phyloP scores from a whole-genome alignment of 148 eudicot genomes.

The Rhododendron kiyosumense region DNA sequence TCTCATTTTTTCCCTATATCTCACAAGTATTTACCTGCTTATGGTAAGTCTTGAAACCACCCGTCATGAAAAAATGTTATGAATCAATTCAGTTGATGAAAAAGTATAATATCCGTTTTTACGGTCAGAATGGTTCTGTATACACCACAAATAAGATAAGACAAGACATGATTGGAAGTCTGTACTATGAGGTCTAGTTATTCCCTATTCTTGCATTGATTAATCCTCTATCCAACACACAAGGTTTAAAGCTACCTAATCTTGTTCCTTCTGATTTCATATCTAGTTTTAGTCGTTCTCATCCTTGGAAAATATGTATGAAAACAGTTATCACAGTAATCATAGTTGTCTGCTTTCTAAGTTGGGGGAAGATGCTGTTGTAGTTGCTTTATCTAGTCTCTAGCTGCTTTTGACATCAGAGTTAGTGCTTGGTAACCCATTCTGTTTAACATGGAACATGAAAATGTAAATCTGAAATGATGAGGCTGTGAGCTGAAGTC shows the following conservation, averaged over 20 bases:
- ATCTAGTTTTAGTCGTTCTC: not conserved
- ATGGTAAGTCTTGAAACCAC: not conserved
- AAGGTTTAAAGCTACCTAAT: not conserved
- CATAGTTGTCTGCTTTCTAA: not conserved
- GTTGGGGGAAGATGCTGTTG: not conserved
- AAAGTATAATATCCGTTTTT: no score
- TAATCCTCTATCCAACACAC: not conserved
- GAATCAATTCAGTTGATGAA: not conserved
- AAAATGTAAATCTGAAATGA: not conserved
- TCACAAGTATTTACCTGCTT: not conserved
- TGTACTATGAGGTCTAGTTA: not conserved
- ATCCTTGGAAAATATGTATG: not conserved
- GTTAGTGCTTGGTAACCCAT: not conserved
- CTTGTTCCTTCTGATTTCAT: not conserved
- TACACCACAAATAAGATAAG: not conserved
- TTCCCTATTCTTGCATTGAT: not conserved
- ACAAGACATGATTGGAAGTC: not conserved
- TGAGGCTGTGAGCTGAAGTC: not conserved
- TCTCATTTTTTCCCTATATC: not conserved
- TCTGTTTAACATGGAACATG: not conserved
- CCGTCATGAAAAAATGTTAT: not conserved
- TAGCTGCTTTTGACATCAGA: not conserved
- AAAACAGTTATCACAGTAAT: not conserved
- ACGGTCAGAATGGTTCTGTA: not conserved
- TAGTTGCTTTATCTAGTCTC: not conserved